Evolutionary conservation across 2,329 filamentous ascomycete species (phyloP).

Genomic region (Aspergillus sp.): DNA sequence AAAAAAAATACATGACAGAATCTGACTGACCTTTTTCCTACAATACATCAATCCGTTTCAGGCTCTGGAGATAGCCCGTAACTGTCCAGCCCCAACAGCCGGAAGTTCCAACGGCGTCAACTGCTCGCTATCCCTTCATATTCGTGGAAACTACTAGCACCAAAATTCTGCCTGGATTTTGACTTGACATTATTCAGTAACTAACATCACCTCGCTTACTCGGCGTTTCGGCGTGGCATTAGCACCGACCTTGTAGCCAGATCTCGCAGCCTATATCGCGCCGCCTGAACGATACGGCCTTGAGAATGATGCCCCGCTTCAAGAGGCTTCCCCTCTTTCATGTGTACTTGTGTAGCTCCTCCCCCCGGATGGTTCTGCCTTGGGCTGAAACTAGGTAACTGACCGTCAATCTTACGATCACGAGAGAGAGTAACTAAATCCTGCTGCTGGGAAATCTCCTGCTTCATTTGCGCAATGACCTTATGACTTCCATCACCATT

Average conservation of each 20-base stretch:
- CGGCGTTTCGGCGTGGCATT: slow-evolving; percentile 2
- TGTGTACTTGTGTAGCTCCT: no score
- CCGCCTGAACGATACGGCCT: background rate
- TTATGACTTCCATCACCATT: background rate
- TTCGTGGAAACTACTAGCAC: background rate
- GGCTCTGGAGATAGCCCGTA: background rate
- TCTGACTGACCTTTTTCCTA: background rate
- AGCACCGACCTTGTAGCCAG: background rate
- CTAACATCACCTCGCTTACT: background rate
- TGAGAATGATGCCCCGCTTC: background rate
- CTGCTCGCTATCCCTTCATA: background rate
- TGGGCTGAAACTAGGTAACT: no score
- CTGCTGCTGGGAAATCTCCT: background rate
- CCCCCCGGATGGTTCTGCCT: no score
- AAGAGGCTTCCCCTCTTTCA: background rate
- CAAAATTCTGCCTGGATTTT: background rate
- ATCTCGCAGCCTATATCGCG: background rate
- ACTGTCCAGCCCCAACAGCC: background rate
- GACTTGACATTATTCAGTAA: background rate
- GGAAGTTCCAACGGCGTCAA: background rate
- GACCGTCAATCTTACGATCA: no score
- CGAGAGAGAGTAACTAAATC: no score
- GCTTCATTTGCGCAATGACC: no score
- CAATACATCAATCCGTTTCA: background rate
- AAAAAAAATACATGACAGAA: background rate